Conservation (phyloP, 1,139 yeast species). For the Candida albicans region DNA sequence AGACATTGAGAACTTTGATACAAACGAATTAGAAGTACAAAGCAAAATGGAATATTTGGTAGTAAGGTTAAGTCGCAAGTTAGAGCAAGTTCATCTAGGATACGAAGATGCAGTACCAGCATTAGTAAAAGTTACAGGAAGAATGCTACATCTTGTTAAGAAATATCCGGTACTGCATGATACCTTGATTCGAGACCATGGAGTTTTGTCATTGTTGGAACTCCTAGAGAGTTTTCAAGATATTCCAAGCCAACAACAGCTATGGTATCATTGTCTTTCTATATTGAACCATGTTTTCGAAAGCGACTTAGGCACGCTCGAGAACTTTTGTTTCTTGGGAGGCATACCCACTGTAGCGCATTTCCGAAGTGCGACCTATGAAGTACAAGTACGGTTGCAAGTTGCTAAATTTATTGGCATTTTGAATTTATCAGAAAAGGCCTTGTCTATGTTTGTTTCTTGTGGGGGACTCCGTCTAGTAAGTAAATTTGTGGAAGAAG, state of each 20-base stretch:
- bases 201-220: slow-evolving; percentile 49
- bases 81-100: slow-evolving; percentile 31
- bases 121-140: slow-evolving; percentile 38
- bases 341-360: slow-evolving; percentile 55
- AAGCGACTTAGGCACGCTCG: slow-evolving; percentile 37
- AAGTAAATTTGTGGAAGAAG: slow-evolving; percentile 55
- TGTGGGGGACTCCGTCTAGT: slow-evolving; percentile 58
- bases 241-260: slow-evolving; percentile 29
- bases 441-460: slow-evolving; percentile 52
- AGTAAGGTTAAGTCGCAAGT: slow-evolving; percentile 33
- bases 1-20: slow-evolving; percentile 43
- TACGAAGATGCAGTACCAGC: slow-evolving; percentile 33
- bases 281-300: slow-evolving; percentile 43
- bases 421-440: slow-evolving; percentile 37
- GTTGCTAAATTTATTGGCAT: slow-evolving; percentile 46
- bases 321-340: slow-evolving; percentile 55
- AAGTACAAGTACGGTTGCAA: slow-evolving; percentile 38
- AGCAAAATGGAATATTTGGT: slow-evolving; percentile 44
- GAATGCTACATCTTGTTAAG: slow-evolving; percentile 42
- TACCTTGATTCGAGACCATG: slow-evolving; percentile 49
- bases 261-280: slow-evolving; percentile 44
- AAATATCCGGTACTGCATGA: slow-evolving; percentile 46
- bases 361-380: slow-evolving; percentile 39
- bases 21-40: slow-evolving; percentile 45
- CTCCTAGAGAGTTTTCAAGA: slow-evolving; percentile 43